Evolutionary conservation across 2,329 filamentous ascomycete species (phyloP), one percentile per base, ranked within the genome.

Genomic region (Ustulina deusta): DNA sequence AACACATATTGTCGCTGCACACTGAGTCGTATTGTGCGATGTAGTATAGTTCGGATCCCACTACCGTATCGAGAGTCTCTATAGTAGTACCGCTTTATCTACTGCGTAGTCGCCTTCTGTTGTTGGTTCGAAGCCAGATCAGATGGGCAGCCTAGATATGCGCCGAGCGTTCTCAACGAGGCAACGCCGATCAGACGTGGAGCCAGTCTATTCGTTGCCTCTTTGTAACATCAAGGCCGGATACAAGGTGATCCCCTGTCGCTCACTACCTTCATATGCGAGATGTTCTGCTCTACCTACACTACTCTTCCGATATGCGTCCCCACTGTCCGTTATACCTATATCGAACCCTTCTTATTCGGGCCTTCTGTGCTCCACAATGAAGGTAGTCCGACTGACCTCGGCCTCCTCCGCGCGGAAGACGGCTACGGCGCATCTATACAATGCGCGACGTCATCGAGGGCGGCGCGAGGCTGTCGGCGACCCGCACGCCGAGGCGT

Each of bases 201-300:
- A 36, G 51, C 44, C 9, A 5, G 49, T 29, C 22, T 56, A 56
- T 56, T 40, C 36, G 25, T 55, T 15, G 20, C 13, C n/a, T 20
- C 48, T 20, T 32, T n/a, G 34, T n/a, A 5, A 15, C 25, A 17
- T 56, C 10, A n/a, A 10, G 34, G 22, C 52, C 29, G 13, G 52
- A 27, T 29, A n/a, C 36, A 42, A 44, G 52, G 52, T 56, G 13
- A 6, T 56, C 29, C 54, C 54, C 54, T 56, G 36, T 44, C 22
- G 20, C n/a, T 5, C 15, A 13, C 13, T 20, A 22, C 7, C 17
- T 29, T 9, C 10, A 25, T 40, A 27, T 40, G 36, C 13, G 36
- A 38, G 52, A 55, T 20, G 52, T 34, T 7, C 15, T 32, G 27
- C 49, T 40, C 36, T 9, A 11, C 10, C 10, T 46, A n/a, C n/a